Evolutionary conservation across 2,329 filamentous ascomycete genomes (phyloP), one percentile per base, ranked within the genome.

Genomic region (Monascus ruber): DNA sequence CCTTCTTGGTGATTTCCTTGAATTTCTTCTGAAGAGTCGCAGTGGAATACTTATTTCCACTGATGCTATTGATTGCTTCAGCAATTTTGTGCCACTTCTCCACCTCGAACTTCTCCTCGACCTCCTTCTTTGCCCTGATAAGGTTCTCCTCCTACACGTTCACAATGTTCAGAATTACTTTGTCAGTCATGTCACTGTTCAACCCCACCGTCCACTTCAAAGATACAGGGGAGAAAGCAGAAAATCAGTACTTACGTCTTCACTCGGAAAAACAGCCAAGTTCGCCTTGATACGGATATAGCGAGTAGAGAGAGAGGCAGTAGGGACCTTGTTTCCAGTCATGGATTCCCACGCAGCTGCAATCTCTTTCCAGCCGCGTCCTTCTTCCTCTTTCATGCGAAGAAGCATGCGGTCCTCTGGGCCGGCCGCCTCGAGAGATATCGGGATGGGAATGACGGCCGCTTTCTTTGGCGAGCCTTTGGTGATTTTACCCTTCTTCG

Each of bases 21-120:
- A 59, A 64, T 46, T 62, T 60, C 44, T 63, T 59, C 50, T 60
- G 55, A 24, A 67, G 42, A 5, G 54, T 50, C 11, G 53, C 44
- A 6, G 47, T 40, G 29, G 61, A 48, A 39, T 65, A 66, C 25
- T 49, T 50, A 9, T 46, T 47, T 1, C 61, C 61, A 4, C 56
- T 54, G 24, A 49, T 49, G 5, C 47, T 43, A 24, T 49, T 49
- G 38, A 67, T 50, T 5, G 47, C 42, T 8, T 58, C 49, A 0
- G 60, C 50, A 29, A 69, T 60, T 29, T 55, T 44, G 6, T 45
- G 42, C 65, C 64, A 68, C 41, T 66, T 66, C 31, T 60, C 55
- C 24, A 39, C 43, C 37, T 64, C 58, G 37, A 65, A 63, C 33
- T 55, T 55, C 4, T 55, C 54, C 39, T 68, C 65, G 24, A 67